These are phyloP conservation scores for Microbotryum lychnidis-dioicae DNA, from an alignment of 1,284 basidiomycete genomes.

Conservation along the genomic window DNA sequence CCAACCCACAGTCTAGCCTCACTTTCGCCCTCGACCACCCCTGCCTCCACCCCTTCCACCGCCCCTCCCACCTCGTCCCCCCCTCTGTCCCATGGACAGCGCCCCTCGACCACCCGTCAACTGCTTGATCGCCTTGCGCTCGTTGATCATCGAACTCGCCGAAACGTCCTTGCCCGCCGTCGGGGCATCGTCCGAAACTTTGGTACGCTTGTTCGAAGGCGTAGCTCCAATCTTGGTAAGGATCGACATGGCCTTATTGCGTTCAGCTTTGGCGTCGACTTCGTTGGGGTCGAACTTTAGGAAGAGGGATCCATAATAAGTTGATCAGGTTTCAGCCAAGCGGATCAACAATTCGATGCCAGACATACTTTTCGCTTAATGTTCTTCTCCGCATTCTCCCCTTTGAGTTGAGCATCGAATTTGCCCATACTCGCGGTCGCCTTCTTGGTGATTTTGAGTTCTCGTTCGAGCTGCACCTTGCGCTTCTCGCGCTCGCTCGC, in stretches of 20 bases:
- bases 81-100: conserved; percentile 6
- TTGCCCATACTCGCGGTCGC: conserved; percentile 87
- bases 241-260: conserved; percentile 62
- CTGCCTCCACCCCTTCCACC: conserved; percentile 4
- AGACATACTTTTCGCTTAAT: conserved; percentile 78
- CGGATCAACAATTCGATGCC: not conserved
- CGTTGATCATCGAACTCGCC: conserved; percentile 58
- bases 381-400: conserved; percentile 79
- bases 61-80: conserved; percentile 16
- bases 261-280: conserved; percentile 57
- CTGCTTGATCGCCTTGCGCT: conserved; percentile 65
- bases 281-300: conserved; percentile 71
- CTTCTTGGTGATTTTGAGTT: conserved; percentile 65
- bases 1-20: not conserved
- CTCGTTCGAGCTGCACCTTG: conserved; percentile 66
- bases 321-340: not conserved
- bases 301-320: conserved; percentile 17
- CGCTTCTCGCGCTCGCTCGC: conserved; percentile 47
- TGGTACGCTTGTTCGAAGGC: conserved; percentile 54
- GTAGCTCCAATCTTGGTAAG: conserved; percentile 64
- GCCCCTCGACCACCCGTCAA: conserved; percentile 25
- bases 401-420: conserved; percentile 76
- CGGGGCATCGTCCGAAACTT: conserved; percentile 40
- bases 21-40: not conserved
- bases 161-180: conserved; percentile 45